A percentile compares a stretch with the other conserved stretches of the same genome.
phyloP scores from a whole-genome alignment of 371 early-diverging fungal genomes.

The Amoeboaphelidium occidentale region DNA sequence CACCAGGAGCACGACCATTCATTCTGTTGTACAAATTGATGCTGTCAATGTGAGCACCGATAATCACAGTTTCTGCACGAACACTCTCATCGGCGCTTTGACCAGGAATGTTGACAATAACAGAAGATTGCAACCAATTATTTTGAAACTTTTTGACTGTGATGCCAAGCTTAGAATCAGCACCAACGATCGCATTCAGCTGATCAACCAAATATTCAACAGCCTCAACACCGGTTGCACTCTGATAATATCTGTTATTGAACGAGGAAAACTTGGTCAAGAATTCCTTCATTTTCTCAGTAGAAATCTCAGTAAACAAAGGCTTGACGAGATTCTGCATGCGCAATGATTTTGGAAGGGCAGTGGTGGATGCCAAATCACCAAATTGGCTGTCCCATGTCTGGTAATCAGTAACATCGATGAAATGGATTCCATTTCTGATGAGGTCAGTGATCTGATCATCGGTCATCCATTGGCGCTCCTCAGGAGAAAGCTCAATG shows the following conservation, averaged over 20 bases:
- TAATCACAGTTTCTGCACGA: conserved; percentile 3
- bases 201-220: conserved; percentile 46
- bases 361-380: conserved; percentile 7
- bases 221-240: conserved; percentile 35
- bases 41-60: neutral
- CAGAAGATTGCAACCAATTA: conserved; percentile 26
- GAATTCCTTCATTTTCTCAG: conserved; percentile 27
- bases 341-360: conserved; percentile 1
- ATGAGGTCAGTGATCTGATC: conserved; percentile 34
- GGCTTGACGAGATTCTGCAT: conserved; percentile 25
- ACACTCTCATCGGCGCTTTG: conserved; percentile 25
- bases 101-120: conserved; percentile 15
- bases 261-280: conserved; percentile 46
- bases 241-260: conserved; percentile 70
- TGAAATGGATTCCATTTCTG: conserved; percentile 34
- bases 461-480: conserved; percentile 29
- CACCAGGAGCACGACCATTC: conserved; percentile 56
- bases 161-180: conserved; percentile 14
- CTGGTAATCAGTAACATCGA: conserved; percentile 61
- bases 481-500: conserved; percentile 18
- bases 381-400: conserved; percentile 1
- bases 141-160: conserved; percentile 49
- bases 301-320: conserved; percentile 28
- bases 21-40: conserved; percentile 45
- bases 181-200: conserved; percentile 20